Evolutionary conservation across 305 asterid genomes (phyloP).

Genomic region (Fraxinus xanthoxyloides): DNA sequence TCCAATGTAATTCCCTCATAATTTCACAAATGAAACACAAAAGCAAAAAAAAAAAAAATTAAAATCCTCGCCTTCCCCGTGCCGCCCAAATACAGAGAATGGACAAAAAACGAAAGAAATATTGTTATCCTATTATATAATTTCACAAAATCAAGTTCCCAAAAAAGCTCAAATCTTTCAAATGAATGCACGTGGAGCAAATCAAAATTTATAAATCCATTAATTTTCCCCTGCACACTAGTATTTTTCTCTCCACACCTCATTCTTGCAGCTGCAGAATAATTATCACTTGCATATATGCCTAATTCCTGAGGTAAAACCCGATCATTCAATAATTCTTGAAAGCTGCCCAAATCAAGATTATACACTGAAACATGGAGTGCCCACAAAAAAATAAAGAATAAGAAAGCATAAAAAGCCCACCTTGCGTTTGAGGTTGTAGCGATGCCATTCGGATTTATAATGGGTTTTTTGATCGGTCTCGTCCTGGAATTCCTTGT

Average conservation of each 20-base stretch:
- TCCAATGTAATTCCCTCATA: background rate
- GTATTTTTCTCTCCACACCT: background rate
- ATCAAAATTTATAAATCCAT: background rate
- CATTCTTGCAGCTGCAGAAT: background rate
- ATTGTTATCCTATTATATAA: background rate
- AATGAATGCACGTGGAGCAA: background rate
- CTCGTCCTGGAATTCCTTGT: conserved; percentile 69
- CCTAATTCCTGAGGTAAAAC: background rate
- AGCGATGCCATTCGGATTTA: conserved; percentile 99
- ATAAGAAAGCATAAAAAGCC: background rate
- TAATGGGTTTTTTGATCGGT: conserved; percentile 81
- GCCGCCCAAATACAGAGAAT: background rate
- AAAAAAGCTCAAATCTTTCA: background rate
- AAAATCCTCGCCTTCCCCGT: background rate
- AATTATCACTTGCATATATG: background rate
- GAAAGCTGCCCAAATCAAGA: background rate
- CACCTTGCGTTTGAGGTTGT: conserved; percentile 98
- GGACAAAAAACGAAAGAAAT: background rate
- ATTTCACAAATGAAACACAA: background rate
- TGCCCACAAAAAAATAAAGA: background rate
- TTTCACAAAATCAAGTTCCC: background rate
- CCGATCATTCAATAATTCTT: background rate
- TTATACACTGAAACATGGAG: background rate
- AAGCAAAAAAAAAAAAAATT: background rate
- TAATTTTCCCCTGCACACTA: background rate